Conservation (phyloP, 257 asterid genomes). For the Solanum tarijense region DNA sequence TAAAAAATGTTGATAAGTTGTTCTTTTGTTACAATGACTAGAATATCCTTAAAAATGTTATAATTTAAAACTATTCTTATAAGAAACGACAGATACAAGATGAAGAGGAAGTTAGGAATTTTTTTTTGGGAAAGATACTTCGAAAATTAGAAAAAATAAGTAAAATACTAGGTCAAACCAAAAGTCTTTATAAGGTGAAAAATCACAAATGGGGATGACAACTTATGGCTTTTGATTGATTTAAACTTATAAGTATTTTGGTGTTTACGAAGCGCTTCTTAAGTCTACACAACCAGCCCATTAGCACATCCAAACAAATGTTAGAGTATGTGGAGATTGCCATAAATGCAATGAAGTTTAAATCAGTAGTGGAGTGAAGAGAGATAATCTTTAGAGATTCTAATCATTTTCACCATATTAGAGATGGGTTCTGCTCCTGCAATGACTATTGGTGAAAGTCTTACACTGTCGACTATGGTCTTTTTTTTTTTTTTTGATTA, state of each 20-base stretch:
- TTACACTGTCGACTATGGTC: neutral
- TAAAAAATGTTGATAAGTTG: neutral
- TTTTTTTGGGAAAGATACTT: neutral
- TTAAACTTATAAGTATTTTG: neutral
- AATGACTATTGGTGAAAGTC: constrained; percentile 59
- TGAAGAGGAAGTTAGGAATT: neutral
- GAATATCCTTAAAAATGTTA: neutral
- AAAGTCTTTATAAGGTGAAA: neutral
- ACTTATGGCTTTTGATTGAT: neutral
- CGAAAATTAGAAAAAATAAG: neutral
- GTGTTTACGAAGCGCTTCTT: neutral
- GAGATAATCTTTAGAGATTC: constrained; percentile 82
- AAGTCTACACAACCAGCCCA: neutral
- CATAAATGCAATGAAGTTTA: constrained; percentile 61
- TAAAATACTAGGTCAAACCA: neutral
- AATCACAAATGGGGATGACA: neutral
- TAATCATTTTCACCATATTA: constrained; percentile 79
- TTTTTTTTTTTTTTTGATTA: neutral
- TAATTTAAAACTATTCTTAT: too few species aligned
- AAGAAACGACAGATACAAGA: neutral
- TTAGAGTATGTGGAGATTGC: constrained; percentile 88
- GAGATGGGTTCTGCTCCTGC: constrained; percentile 70
- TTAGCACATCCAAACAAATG: constrained; percentile 39
- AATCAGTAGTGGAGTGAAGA: constrained; percentile 54
- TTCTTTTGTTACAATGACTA: neutral